Conservation (phyloP, 225 moss, liverwort and hornwort species). For the Polytrichum formosum region DNA sequence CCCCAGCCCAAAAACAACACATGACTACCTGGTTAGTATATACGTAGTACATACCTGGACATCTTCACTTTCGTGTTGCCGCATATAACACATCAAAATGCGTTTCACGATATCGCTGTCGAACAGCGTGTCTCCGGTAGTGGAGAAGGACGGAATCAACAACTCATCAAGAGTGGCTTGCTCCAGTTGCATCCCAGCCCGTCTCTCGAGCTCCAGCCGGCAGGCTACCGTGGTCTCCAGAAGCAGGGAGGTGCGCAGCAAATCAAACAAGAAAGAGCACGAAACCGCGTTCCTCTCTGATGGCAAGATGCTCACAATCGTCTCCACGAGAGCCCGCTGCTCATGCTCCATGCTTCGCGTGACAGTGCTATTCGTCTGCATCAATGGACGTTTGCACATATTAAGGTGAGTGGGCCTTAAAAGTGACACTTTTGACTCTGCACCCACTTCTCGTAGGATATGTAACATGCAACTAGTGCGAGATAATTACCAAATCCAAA, state of each 20-base stretch:
- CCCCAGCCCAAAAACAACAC: neutral
- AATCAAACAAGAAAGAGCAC: slow-evolving; percentile 78
- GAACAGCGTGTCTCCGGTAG: slow-evolving; percentile 81
- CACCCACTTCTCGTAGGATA: too few relatives aligned
- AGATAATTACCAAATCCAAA: too few relatives aligned
- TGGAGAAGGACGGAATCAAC: slow-evolving; percentile 71
- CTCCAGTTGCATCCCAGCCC: slow-evolving; percentile 87
- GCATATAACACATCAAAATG: slow-evolving; percentile 71
- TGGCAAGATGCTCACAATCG: slow-evolving; percentile 80
- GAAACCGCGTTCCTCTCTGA: slow-evolving; percentile 73
- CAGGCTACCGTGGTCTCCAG: slow-evolving; percentile 79
- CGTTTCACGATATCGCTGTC: slow-evolving; percentile 82
- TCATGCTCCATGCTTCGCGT: slow-evolving; percentile 60
- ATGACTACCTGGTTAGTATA: neutral
- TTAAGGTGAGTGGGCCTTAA: too few relatives aligned
- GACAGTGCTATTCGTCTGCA: too few relatives aligned
- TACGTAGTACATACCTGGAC: slow-evolving; percentile 25
- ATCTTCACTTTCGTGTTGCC: slow-evolving; percentile 64
- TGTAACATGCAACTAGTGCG: too few relatives aligned
- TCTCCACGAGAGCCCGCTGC: slow-evolving; percentile 81
- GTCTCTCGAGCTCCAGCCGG: slow-evolving; percentile 72
- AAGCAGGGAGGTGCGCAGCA: slow-evolving; percentile 73
- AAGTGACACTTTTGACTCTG: too few relatives aligned
- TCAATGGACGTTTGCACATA: too few relatives aligned
- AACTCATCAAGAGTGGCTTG: slow-evolving; percentile 82